A percentile compares a stretch with the other conserved stretches of the same genome.
These are phyloP conservation scores for Epichloe uncinata DNA, from an alignment of 2,329 filamentous ascomycete genomes.

Conservation along the genomic window DNA sequence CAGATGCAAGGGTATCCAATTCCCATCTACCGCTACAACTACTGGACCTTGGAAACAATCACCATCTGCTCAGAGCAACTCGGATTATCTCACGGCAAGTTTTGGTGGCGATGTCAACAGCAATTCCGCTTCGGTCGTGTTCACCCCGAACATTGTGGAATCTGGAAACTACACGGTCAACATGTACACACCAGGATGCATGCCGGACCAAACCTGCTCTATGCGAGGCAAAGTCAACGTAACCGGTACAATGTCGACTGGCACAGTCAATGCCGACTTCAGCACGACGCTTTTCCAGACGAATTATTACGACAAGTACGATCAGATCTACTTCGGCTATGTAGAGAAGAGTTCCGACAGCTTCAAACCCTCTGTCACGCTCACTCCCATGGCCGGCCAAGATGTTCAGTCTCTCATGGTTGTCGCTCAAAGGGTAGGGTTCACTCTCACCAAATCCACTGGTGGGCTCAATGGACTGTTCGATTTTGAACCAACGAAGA, in stretches of 20 bases:
- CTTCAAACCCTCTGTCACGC: constrained; percentile 70
- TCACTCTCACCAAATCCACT: constrained; percentile 58
- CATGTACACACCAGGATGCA: constrained; percentile 85
- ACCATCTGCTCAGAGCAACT: constrained; percentile 54
- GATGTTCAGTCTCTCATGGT: constrained; percentile 50
- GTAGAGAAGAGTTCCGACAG: constrained; percentile 60
- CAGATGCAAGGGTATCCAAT: constrained; percentile 50
- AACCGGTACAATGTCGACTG: constrained; percentile 53
- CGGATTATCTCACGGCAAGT: constrained; percentile 62
- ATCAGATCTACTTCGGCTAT: constrained; percentile 75
- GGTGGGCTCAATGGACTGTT: constrained; percentile 81
- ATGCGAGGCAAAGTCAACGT: constrained; percentile 73
- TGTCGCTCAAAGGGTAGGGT: constrained; percentile 81
- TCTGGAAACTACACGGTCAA: constrained; percentile 86
- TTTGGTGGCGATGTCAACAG: constrained; percentile 42
- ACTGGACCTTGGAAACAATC: constrained; percentile 65
- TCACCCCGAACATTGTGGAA: constrained; percentile 72
- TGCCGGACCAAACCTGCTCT: constrained; percentile 62
- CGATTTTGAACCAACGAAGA: constrained; percentile 59
- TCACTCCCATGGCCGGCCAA: constrained; percentile 56
- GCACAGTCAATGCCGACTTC: constrained; percentile 32
- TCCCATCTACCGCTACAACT: constrained; percentile 49
- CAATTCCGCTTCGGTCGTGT: constrained; percentile 56
- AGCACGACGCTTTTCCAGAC: constrained; percentile 67
- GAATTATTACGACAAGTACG: constrained; percentile 94